These are phyloP conservation scores for Fusarium sp. DNA, from an alignment of 2,329 filamentous ascomycete genomes.

Conservation along the genomic window DNA sequence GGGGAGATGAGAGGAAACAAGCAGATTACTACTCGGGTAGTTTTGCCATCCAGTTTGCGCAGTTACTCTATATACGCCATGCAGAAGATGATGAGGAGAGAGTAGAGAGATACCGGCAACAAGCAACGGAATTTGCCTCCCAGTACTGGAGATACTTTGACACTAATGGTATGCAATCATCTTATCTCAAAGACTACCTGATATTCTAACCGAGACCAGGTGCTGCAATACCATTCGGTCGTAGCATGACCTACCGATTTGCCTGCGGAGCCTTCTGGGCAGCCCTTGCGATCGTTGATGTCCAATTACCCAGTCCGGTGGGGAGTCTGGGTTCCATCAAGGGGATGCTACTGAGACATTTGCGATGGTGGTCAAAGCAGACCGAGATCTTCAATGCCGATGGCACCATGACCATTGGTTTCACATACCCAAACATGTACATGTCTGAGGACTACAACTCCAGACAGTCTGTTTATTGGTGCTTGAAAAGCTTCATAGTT, in stretches of 20 bases:
- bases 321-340: conserved; percentile 59
- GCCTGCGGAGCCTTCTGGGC: conserved; percentile 65
- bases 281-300: conserved; percentile 58
- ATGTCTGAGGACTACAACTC: conserved; percentile 71
- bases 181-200: neutral
- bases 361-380: conserved; percentile 64
- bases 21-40: conserved; percentile 68
- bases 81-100: conserved; percentile 58
- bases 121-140: conserved; percentile 58
- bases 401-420: conserved; percentile 64
- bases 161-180: conserved; percentile 52
- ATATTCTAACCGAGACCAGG: conserved; percentile 50
- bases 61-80: conserved; percentile 62
- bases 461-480: conserved; percentile 69
- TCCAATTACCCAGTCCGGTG: conserved; percentile 55
- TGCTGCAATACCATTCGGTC: conserved; percentile 65
- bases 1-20: conserved; percentile 55
- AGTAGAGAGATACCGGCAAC: conserved; percentile 54
- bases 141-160: conserved; percentile 66
- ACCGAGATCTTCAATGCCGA: conserved; percentile 62
- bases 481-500: conserved; percentile 65
- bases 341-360: conserved; percentile 64
- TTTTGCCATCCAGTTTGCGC: conserved; percentile 67
- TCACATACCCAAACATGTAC: conserved; percentile 63
- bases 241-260: conserved; percentile 65